Evolutionary conservation across 2,329 filamentous ascomycete species (phyloP), one percentile per base, ranked within the genome.

Genomic region (Colletotrichum liaoningense): DNA sequence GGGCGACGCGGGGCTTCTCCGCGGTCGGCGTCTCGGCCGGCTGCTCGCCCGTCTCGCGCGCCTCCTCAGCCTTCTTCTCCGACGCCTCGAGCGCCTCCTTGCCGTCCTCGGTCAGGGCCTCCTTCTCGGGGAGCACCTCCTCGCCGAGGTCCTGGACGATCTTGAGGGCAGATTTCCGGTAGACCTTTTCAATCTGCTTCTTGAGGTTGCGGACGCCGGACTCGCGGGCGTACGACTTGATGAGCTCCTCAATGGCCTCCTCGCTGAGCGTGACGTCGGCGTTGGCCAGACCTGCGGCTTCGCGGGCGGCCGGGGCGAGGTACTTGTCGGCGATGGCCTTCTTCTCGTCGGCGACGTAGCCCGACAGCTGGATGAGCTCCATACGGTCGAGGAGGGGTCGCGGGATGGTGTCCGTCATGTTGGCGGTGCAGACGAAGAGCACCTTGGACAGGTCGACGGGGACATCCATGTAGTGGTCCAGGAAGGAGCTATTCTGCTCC

Each of bases 151-250:
- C 95, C 81, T 96, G 93, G 14, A 99, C 96, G 77, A 99, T 99
- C 85, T 98, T 98, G 75, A 99, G 88, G 0, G 97, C 97, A 16
- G 96, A 95, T 84, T 99, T 99, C 72, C 97, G 92, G 84, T 98
- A 99, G 3, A 99, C 95, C 86, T 99, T 99, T 83, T 99, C 97
- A 75, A 99, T 99, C 83, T 98, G 96, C 87, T 99, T 98, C 90
- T 99, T 99, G 74, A 99, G 86, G 80, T 99, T 99, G 77, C 97
- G 93, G 9, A 99, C 97, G 78, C 97, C 97, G 56, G 95, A 98
- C 84, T 99, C 97, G 56, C 97, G 94, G 85, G 95, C 98, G 86
- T 99, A 99, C 28, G 95, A 97, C 85, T 98, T 98, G 86, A 99
- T 99, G 57, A 99, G 89, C 83, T 99, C 97, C 79, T 97, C 93